These are phyloP conservation scores for Suillus weaverae DNA, from an alignment of 768 basidiomycete genomes.

Conservation along the genomic window DNA sequence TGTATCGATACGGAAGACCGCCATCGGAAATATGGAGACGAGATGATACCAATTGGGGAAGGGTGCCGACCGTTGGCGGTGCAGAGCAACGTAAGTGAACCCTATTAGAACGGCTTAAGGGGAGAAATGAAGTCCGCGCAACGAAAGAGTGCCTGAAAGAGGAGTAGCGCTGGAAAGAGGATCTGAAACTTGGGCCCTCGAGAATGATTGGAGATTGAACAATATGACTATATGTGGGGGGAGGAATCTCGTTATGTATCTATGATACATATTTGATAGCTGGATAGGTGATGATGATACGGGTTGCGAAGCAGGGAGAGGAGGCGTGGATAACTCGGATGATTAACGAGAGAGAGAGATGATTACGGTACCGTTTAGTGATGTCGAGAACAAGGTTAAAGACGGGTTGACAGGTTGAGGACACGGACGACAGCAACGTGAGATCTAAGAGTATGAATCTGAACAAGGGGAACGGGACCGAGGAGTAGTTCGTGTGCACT, in stretches of 20 bases:
- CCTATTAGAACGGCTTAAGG: constrained; percentile 23
- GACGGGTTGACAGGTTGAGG: constrained; percentile 4
- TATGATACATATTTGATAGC: constrained; percentile 7
- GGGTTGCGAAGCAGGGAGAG: constrained; percentile 22
- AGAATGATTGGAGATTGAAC: constrained; percentile 10
- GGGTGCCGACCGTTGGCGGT: constrained; percentile 20
- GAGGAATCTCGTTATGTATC: constrained; percentile 16
- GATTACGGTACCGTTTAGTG: constrained; percentile 6
- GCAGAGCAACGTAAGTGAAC: constrained; percentile 12
- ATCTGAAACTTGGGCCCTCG: constrained; percentile 33
- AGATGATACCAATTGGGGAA: not conserved
- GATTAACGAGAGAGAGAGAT: no score
- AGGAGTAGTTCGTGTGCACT: constrained; percentile 9
- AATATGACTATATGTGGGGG: constrained; percentile 27
- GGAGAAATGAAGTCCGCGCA: constrained; percentile 25
- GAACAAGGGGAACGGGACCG: constrained; percentile 13
- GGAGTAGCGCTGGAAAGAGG: constrained; percentile 21
- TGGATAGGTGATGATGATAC: constrained; percentile 13
- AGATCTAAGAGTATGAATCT: constrained; percentile 6
- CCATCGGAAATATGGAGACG: not conserved
- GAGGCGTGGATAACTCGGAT: no score
- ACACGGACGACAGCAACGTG: constrained; percentile 4
- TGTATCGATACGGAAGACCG: constrained; percentile 2
- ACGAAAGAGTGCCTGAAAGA: constrained; percentile 21
- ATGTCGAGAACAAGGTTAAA: constrained; percentile 14